These are phyloP conservation scores for Candida pini DNA, from an alignment of 805 yeast genomes.

Conservation along the genomic window DNA sequence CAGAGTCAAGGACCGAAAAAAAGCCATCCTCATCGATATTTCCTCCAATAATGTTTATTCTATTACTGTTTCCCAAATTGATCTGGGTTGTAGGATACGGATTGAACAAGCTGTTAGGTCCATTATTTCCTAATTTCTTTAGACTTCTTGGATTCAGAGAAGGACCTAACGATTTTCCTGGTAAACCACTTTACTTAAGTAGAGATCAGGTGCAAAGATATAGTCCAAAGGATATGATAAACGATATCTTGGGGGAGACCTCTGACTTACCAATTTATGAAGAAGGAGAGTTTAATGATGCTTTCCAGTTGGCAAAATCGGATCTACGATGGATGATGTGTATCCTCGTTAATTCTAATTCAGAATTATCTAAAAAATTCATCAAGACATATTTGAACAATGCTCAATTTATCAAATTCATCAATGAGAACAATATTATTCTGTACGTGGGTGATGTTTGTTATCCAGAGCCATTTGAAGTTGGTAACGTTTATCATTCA, in stretches of 20 bases:
- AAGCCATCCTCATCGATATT: slow-evolving; percentile 5
- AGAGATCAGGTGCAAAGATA: slow-evolving; percentile 14
- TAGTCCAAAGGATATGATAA: slow-evolving; percentile 13
- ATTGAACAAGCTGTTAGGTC: slow-evolving; percentile 28
- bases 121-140: slow-evolving; percentile 30
- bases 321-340: slow-evolving; percentile 49
- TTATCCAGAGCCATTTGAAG: slow-evolving; percentile 61
- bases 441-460: slow-evolving; percentile 61
- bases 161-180: slow-evolving; percentile 29
- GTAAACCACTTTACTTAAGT: slow-evolving; percentile 18
- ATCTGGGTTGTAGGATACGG: slow-evolving; percentile 38
- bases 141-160: slow-evolving; percentile 23
- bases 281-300: slow-evolving; percentile 36
- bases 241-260: slow-evolving; percentile 18
- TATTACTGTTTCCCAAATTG: slow-evolving; percentile 52
- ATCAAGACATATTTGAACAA: slow-evolving; percentile 42
- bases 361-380: slow-evolving; percentile 36
- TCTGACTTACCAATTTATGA: slow-evolving; percentile 25
- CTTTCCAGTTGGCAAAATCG: slow-evolving; percentile 32
- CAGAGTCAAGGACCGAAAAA: slow-evolving; percentile 1
- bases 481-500: slow-evolving; percentile 51
- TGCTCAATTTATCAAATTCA: slow-evolving; percentile 34
- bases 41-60: slow-evolving; percentile 41
- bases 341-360: slow-evolving; percentile 42
- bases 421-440: slow-evolving; percentile 39